phyloP scores from a whole-genome alignment of 108 stramenopile species.

The Mayamaea pseudoterrestris region DNA sequence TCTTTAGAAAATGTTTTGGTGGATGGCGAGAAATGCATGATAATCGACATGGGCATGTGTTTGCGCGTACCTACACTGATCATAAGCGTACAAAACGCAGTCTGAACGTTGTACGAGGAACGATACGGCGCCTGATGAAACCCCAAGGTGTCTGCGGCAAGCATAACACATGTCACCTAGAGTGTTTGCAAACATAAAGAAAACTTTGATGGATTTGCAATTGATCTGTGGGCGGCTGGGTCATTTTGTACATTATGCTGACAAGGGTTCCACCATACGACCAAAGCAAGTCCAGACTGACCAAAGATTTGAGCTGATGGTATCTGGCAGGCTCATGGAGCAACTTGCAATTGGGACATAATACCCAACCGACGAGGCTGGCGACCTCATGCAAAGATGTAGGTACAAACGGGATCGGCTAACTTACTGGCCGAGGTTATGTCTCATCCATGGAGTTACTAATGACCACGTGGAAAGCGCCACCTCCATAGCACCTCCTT shows the following conservation, averaged over 20 bases:
- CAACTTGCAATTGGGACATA: constrained; percentile 70
- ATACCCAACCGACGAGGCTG: constrained; percentile 29
- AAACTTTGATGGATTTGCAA: constrained; percentile 84
- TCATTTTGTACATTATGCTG: constrained; percentile 91
- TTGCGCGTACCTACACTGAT: constrained; percentile 80
- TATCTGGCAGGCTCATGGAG: constrained; percentile 36
- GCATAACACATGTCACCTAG: constrained; percentile 92
- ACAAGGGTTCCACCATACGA: constrained; percentile 93
- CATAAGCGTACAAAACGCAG: constrained; percentile 18
- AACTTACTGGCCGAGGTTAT: constrained; percentile 65
- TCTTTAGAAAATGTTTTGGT: constrained; percentile 86
- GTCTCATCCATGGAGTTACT: constrained; percentile 66
- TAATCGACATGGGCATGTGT: constrained; percentile 96
- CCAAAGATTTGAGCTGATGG: constrained; percentile 73
- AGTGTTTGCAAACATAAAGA: constrained; percentile 53
- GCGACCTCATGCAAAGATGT: constrained; percentile 70
- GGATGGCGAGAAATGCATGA: constrained; percentile 54
- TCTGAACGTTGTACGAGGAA: constrained; percentile 42
- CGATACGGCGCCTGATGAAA: constrained; percentile 49
- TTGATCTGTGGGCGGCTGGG: constrained; percentile 93
- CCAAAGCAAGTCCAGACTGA: constrained; percentile 49
- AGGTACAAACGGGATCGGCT: constrained; percentile 47
- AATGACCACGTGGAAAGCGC: constrained; percentile 24
- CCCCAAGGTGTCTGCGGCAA: constrained; percentile 89
- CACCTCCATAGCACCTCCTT: constrained; percentile 15